phyloP scores from a whole-genome alignment of 768 basidiomycete species.

The Boletus bicolor region DNA sequence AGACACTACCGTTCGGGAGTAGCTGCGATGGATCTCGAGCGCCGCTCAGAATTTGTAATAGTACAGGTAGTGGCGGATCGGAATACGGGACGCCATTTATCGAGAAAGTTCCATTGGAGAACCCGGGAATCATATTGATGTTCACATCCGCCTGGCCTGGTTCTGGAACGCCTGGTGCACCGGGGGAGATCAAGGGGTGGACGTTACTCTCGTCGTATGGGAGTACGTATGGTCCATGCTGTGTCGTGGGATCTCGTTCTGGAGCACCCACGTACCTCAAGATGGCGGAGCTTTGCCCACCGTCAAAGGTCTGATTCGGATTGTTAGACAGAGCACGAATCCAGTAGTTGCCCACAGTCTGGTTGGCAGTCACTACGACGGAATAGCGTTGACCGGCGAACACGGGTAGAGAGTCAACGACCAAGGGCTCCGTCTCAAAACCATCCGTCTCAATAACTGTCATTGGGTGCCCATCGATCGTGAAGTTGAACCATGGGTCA shows the following conservation, averaged over 20 bases:
- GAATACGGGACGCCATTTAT: conserved; percentile 33
- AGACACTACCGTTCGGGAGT: conserved; percentile 42
- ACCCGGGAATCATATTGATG: conserved; percentile 32
- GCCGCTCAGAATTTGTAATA: conserved; percentile 43
- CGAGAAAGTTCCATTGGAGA: background rate
- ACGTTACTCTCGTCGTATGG: conserved; percentile 37
- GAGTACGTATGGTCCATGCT: conserved; percentile 14
- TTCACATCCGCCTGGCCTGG: conserved; percentile 40
- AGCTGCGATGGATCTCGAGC: conserved; percentile 33
- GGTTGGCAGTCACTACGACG: conserved; percentile 36
- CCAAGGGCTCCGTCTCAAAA: conserved; percentile 35
- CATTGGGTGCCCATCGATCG: conserved; percentile 43
- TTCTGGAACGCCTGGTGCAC: conserved; percentile 32
- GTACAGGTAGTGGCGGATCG: conserved; percentile 37
- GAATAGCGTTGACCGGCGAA: conserved; percentile 52
- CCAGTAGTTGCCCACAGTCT: conserved; percentile 39
- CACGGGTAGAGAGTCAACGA: conserved; percentile 44
- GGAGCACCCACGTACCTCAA: conserved; percentile 41
- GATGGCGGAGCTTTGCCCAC: conserved; percentile 38
- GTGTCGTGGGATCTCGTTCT: conserved; percentile 32
- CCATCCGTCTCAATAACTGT: conserved; percentile 49
- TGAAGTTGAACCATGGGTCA: conserved; percentile 41
- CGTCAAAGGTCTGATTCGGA: conserved; percentile 23
- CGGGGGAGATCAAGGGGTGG: conserved; percentile 27
- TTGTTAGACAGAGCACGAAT: conserved; percentile 32